phyloP scores from a whole-genome alignment of 202 grass and related monocot species.

The Schoenoplectus tabernaemontani region DNA sequence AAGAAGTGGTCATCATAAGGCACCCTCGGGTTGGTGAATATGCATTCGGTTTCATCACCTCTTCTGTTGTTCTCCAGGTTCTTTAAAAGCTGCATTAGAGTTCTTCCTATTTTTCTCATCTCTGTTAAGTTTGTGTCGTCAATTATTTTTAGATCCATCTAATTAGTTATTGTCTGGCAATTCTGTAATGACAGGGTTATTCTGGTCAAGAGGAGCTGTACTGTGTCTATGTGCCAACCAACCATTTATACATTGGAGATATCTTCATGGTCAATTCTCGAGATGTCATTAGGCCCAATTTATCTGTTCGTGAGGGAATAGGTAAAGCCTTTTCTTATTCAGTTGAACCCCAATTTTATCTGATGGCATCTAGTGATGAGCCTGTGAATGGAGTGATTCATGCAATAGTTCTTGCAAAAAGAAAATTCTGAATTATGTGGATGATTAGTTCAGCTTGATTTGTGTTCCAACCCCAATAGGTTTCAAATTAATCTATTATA shows the following conservation, averaged over 20 bases:
- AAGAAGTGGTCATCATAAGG: slow-evolving; percentile 92
- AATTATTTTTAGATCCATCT: slow-evolving; percentile 11
- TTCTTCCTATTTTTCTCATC: neutral
- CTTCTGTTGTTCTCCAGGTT: slow-evolving; percentile 80
- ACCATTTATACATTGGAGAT: slow-evolving; percentile 92
- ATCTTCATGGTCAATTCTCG: slow-evolving; percentile 88
- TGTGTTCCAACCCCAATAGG: neutral
- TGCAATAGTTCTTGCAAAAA: too few species aligned
- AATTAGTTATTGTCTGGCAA: neutral
- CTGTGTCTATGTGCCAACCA: slow-evolving; percentile 84
- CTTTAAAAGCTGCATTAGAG: neutral
- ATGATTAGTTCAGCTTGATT: too few species aligned
- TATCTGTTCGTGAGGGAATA: slow-evolving; percentile 88
- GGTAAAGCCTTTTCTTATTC: slow-evolving; percentile 39
- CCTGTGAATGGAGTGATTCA: neutral
- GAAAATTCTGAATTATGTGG: too few species aligned
- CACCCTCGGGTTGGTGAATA: slow-evolving; percentile 90
- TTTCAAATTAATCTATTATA: neutral
- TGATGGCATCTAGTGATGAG: too few species aligned
- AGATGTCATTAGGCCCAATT: slow-evolving; percentile 87
- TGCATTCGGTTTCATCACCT: slow-evolving; percentile 90
- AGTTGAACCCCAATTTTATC: neutral
- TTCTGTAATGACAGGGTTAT: slow-evolving; percentile 47
- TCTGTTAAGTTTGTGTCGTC: slow-evolving; percentile 5
- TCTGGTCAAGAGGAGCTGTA: slow-evolving; percentile 73